These are phyloP conservation scores for Cyclotella sp. DNA, from an alignment of 108 stramenopile genomes.

Conservation along the genomic window DNA sequence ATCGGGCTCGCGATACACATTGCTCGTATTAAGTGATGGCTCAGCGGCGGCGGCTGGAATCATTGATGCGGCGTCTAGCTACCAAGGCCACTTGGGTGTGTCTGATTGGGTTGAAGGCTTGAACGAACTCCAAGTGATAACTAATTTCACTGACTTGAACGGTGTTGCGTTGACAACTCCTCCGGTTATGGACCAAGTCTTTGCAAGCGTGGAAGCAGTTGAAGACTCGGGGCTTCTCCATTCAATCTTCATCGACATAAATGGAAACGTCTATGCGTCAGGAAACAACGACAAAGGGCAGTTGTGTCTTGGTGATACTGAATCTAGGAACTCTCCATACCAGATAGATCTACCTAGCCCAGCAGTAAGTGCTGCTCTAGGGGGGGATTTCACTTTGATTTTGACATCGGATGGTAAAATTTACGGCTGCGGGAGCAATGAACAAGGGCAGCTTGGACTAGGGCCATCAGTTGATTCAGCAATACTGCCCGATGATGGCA, in stretches of 20 bases:
- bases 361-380: constrained; percentile 35
- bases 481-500: constrained; percentile 28
- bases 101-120: constrained; percentile 12
- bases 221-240: constrained; percentile 16
- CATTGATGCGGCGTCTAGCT: constrained; percentile 2
- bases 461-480: constrained; percentile 10
- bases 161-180: constrained; percentile 6
- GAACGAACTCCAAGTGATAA: constrained; percentile 25
- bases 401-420: constrained; percentile 22
- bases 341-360: constrained; percentile 27
- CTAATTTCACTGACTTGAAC: constrained; percentile 15
- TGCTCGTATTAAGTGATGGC: constrained; percentile 19
- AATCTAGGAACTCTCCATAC: constrained; percentile 20
- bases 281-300: constrained; percentile 41
- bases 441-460: constrained; percentile 33
- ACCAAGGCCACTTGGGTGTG: constrained; percentile 32
- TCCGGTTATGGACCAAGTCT: constrained; percentile 13
- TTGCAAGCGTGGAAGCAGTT: constrained; percentile 23
- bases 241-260: constrained; percentile 33
- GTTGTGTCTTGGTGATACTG: constrained; percentile 28
- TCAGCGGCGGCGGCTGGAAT: constrained; percentile 9
- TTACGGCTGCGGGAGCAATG: constrained; percentile 44
- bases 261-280: constrained; percentile 36
- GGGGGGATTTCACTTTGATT: constrained; percentile 38
- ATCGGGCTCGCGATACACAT: constrained; percentile 13